These are phyloP conservation scores for Fusarium sambucinum DNA, from an alignment of 2,329 filamentous ascomycete species.

Conservation along the genomic window DNA sequence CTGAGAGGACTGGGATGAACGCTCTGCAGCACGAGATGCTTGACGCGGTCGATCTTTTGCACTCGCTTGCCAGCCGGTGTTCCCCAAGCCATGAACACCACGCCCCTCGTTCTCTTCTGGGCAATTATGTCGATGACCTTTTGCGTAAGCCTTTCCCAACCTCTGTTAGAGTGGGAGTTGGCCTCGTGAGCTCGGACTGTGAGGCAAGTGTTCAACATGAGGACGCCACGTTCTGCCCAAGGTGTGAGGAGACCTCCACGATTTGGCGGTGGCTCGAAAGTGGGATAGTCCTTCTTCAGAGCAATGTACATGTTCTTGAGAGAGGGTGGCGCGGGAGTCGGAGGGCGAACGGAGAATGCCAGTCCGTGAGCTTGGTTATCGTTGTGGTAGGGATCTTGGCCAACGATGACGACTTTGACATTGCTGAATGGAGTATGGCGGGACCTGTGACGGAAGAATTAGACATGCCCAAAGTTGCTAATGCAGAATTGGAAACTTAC, in stretches of 20 bases:
- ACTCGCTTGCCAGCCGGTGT: slow-evolving; percentile 85
- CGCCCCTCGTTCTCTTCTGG: slow-evolving; percentile 79
- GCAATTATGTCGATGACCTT: slow-evolving; percentile 90
- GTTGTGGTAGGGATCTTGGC: slow-evolving; percentile 98
- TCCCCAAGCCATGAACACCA: slow-evolving; percentile 97
- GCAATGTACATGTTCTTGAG: slow-evolving; percentile 94
- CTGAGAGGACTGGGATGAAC: slow-evolving; percentile 96
- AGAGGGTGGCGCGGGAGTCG: slow-evolving; percentile 88
- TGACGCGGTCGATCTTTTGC: slow-evolving; percentile 75
- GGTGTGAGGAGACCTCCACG: slow-evolving; percentile 86
- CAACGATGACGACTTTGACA: slow-evolving; percentile 93
- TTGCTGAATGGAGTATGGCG: slow-evolving; percentile 88
- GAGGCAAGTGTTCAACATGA: slow-evolving; percentile 94
- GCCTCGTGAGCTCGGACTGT: slow-evolving; percentile 92
- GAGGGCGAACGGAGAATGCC: slow-evolving; percentile 93
- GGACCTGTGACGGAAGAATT: slow-evolving; percentile 72
- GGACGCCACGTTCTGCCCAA: slow-evolving; percentile 93
- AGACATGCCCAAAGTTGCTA: slow-evolving; percentile 14
- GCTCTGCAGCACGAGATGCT: slow-evolving; percentile 85
- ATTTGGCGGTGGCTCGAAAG: slow-evolving; percentile 79
- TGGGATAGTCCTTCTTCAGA: slow-evolving; percentile 88
- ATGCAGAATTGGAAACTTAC: slow-evolving; percentile 62
- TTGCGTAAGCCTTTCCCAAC: slow-evolving; percentile 95
- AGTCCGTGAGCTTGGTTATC: slow-evolving; percentile 95
- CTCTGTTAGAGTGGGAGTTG: slow-evolving; percentile 85